Percentiles rank a stretch among this genome's conserved stretches.
phyloP scores from a whole-genome alignment of 257 asterid genomes.

The Jacaranda copaia region DNA sequence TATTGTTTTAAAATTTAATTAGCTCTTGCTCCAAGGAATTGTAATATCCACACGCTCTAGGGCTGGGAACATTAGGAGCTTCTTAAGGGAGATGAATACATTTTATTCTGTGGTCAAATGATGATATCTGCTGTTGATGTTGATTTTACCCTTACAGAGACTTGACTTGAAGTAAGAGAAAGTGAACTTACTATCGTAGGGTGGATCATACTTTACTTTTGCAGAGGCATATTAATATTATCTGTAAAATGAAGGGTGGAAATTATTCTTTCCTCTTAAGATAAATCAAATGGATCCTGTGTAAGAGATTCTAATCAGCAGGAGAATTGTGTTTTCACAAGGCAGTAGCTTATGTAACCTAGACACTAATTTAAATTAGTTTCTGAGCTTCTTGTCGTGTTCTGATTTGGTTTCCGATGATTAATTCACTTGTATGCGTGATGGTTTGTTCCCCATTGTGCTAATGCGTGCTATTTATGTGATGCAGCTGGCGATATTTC shows the following conservation, averaged over 20 bases:
- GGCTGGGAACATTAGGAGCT: too few species aligned
- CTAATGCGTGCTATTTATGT: conserved; percentile 38
- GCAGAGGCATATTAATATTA: too few species aligned
- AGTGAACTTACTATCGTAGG: too few species aligned
- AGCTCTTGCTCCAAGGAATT: too few species aligned
- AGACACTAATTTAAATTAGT: conserved; percentile 1
- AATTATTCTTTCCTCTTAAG: neutral
- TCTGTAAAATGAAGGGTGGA: neutral
- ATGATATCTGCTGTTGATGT: too few species aligned
- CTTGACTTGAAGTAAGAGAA: too few species aligned
- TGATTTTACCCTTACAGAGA: too few species aligned
- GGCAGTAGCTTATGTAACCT: neutral
- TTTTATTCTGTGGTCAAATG: too few species aligned
- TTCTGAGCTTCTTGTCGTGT: conserved; percentile 28
- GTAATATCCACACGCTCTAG: too few species aligned
- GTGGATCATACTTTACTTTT: too few species aligned
- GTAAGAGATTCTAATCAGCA: neutral
- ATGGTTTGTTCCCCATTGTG: neutral
- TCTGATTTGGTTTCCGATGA: conserved; percentile 25
- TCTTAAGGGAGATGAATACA: too few species aligned
- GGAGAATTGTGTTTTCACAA: neutral
- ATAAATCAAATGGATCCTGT: neutral
- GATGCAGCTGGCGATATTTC: conserved; percentile 69
- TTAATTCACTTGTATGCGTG: conserved; percentile 12
- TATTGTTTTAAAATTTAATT: too few species aligned